Base-by-base conservation (phyloP, 768 basidiomycete species). In the Crassisporium funariophilum region DNA sequence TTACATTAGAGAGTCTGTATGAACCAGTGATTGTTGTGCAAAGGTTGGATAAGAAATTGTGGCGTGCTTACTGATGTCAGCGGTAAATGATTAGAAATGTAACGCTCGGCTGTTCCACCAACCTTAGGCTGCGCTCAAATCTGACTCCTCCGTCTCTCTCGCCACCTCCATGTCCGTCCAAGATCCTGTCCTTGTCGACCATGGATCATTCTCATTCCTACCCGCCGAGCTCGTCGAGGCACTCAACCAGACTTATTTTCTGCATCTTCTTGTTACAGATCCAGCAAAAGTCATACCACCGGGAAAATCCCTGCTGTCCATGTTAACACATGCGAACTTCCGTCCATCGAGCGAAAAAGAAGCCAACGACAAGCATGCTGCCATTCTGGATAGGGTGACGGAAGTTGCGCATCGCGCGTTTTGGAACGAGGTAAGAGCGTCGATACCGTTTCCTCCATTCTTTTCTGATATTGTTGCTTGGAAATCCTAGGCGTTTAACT, bases 301-400 rank as follows among this genome's bases (percentile, higher is more conserved):
- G 1, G 84, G 83, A 41, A 90, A 90, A 62, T 86, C 86, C 1
- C 67, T 88, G 4, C 63, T 88, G 4, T 86, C 87, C 6, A 76
- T 83, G 69, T 68, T 89, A 62, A 59, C 65, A 16, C 67, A 67
- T 36, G 58, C 63, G 29, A 66, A 58, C 37, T 54, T 62, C 22
- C 52, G 47, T 29, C 42, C 50, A 21, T 49, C 46, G 10, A 50
- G 54, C 10, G 54, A 53, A 19, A 17, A 40, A 16, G 24, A 52
- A 40, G 9, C 47, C 17, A 38, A 52, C 3, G 33, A 55, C 4
- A 44, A 44, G 11, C 49, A 54, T 9, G 37, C 50, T 10, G 46
- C 45, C 6, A 54, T 75, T 8, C 67, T 68, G 8, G 62, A 69
- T 10, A 63, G 78, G 31, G 78, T 81, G 10, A 73, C 75, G 47